Conservation (phyloP, 1,284 basidiomycete species). For the Irpex sp. region DNA sequence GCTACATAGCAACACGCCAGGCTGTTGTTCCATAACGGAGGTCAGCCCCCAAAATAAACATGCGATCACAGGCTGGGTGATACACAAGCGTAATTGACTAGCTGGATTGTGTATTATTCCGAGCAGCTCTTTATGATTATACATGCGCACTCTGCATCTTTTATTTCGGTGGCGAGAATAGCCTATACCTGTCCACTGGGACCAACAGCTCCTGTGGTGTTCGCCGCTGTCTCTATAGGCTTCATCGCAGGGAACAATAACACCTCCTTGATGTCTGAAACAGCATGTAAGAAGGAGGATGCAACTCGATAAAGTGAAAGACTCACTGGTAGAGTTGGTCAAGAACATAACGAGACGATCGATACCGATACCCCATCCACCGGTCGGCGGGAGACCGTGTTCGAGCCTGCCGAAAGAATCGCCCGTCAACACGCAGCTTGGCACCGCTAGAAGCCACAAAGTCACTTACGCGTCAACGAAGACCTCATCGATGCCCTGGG, state of each 20-base stretch:
- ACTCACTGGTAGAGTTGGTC: slow-evolving; percentile 83
- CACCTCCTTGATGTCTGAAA: slow-evolving; percentile 81
- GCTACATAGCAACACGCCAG: no score
- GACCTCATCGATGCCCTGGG: slow-evolving; percentile 94
- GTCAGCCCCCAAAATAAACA: no score
- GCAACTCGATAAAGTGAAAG: neutral
- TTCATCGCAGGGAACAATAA: slow-evolving; percentile 90
- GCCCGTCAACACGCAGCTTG: slow-evolving; percentile 4
- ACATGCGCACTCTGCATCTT: neutral
- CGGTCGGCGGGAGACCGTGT: slow-evolving; percentile 95
- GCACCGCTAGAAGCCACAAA: neutral
- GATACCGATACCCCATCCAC: slow-evolving; percentile 94
- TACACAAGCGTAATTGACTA: no score
- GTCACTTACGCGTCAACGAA: slow-evolving; percentile 82
- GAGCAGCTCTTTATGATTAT: neutral
- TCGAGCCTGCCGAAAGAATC: slow-evolving; percentile 62
- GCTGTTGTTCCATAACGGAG: no score
- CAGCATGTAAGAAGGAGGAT: slow-evolving; percentile 19
- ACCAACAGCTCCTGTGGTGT: slow-evolving; percentile 22
- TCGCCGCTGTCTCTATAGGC: slow-evolving; percentile 50
- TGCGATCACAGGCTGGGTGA: no score
- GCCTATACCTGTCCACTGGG: slow-evolving; percentile 28
- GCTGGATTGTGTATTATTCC: neutral
- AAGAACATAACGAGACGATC: slow-evolving; percentile 96
- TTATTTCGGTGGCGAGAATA: neutral